Evolutionary conservation across 2,329 filamentous ascomycete genomes (phyloP).

Genomic region (Fusarium sp.): DNA sequence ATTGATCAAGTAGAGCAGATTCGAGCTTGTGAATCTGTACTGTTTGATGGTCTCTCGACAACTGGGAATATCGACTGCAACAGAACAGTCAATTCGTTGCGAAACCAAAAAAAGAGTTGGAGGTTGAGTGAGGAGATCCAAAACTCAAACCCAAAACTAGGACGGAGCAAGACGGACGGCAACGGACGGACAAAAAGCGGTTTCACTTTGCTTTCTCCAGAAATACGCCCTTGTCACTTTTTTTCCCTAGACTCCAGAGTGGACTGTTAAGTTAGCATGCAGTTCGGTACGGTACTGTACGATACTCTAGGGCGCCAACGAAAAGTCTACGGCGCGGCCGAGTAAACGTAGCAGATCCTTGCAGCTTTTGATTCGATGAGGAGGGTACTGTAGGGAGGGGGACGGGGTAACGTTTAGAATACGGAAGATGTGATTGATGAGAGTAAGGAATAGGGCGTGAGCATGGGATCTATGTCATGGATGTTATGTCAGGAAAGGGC

Average conservation of each 20-base stretch:
- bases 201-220: conserved; percentile 31
- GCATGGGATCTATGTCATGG: neutral
- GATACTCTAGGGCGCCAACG: conserved; percentile 35
- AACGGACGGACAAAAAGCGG: conserved; percentile 35
- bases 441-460: conserved; percentile 1
- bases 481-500: neutral
- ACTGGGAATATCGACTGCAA: conserved; percentile 10
- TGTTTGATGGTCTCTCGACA: neutral
- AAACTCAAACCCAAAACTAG: conserved; percentile 9
- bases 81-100: conserved; percentile 13
- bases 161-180: conserved; percentile 31
- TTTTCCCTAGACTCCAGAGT: conserved; percentile 24
- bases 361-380: conserved; percentile 36
- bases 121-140: conserved; percentile 24
- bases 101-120: conserved; percentile 20
- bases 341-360: conserved; percentile 42
- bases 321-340: conserved; percentile 45
- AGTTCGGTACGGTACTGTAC: conserved; percentile 12
- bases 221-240: conserved; percentile 32
- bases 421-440: conserved; percentile 21
- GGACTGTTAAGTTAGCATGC: conserved; percentile 33
- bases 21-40: neutral
- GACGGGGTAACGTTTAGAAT: conserved; percentile 35
- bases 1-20: neutral
- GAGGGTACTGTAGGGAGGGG: conserved; percentile 23